Evolutionary conservation across 176 grass and related monocot genomes (phyloP).

Genomic region (Thinopyrum elongatum): DNA sequence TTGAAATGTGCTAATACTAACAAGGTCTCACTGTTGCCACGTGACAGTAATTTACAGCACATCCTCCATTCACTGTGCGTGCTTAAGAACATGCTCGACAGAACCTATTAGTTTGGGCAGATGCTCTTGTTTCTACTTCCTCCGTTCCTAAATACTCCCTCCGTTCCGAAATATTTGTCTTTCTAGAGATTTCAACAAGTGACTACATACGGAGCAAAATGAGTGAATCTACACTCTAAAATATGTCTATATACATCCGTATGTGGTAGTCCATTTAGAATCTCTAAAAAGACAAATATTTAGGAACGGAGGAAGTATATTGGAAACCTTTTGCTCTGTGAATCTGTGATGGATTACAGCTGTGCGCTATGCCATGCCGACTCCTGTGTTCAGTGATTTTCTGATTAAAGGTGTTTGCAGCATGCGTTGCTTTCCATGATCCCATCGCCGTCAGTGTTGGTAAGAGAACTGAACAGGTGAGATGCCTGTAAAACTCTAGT

Average conservation of each 20-base stretch:
- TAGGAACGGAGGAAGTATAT: no score
- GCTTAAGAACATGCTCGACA: no score
- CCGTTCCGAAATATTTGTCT: no score
- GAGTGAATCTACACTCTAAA: no score
- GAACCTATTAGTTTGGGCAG: no score
- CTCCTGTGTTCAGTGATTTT: background rate
- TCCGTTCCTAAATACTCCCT: no score
- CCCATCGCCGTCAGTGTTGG: background rate
- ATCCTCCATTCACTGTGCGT: background rate
- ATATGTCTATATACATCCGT: no score
- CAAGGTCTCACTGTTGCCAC: background rate
- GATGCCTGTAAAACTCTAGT: background rate
- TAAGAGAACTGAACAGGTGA: background rate
- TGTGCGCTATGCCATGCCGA: constrained; percentile 10
- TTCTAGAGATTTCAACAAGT: no score
- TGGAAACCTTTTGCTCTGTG: background rate
- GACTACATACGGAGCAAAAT: no score
- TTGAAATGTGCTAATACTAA: background rate
- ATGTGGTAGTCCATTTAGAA: no score
- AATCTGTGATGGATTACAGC: background rate
- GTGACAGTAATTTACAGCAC: background rate
- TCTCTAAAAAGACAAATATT: no score
- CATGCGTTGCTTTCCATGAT: background rate
- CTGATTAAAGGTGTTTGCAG: constrained; percentile 7
- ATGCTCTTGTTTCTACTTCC: no score